Evolutionary conservation across 2,329 filamentous ascomycete genomes (phyloP), one percentile per base, ranked within the genome.

Genomic region (Camptophora hylomeconis): DNA sequence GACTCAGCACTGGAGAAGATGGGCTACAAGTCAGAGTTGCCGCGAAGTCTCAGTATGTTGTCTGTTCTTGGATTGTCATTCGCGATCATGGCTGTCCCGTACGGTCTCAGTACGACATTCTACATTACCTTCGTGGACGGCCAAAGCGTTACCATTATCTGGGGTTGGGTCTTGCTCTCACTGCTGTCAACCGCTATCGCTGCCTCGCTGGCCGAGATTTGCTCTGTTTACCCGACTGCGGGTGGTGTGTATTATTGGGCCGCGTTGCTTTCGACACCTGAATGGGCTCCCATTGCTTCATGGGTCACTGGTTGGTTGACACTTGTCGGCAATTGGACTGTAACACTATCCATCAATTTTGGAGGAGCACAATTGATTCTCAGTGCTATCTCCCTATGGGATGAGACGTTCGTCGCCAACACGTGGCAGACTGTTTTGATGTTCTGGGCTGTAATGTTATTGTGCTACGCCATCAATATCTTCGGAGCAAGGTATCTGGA

Each of bases 291-390:
- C 2, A 62, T 80, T 30, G 70, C 75, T 26, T 72, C 65, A 7
- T 81, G 75, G 61, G 69, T 79, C 16, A 76, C 75, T 4, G 76
- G 76, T 9, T 81, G 77, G 75, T 49, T 79, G 31, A 79, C 74
- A 0, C 58, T 81, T 0, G 74, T 81, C 2, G 77, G 77, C 0
- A 81, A 81, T 49, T 81, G 75, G 75, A 80, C 75, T 1, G 65
- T 72, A 16, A 71, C 67, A 1, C 52, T 72, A 11, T 67, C 62
- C 20, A 80, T 82, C 53, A 80, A 78, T 47, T 82, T 82, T 46
- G 69, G 66, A 5, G 82, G 80, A 3, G 78, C 74, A 0, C 69
- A 83, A 40, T 67, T 78, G 14, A 72, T 78, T 32, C 58, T 80
- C 12, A 71, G 65, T 27, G 74, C 75, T 2, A 77, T 80, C 37